Evolutionary conservation across 805 yeast species (phyloP).

Genomic region (Deakozyma indianensis): DNA sequence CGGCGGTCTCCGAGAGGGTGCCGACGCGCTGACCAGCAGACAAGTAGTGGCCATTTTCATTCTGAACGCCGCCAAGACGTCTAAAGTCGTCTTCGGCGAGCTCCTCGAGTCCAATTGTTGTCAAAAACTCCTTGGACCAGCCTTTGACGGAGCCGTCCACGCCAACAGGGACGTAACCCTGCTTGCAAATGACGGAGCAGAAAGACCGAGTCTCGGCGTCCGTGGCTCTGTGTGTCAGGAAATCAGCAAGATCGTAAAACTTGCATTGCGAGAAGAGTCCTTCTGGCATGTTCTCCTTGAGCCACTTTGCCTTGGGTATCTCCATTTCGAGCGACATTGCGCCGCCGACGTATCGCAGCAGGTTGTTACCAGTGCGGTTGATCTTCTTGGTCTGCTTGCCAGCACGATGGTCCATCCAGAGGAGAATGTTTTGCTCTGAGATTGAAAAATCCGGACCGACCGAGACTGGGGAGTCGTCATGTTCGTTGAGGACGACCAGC

Average conservation of each 20-base stretch:
- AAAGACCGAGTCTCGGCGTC: slow-evolving; percentile 75
- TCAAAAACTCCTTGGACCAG: slow-evolving; percentile 76
- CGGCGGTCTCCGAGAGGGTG: slow-evolving; percentile 47
- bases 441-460: slow-evolving; percentile 86
- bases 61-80: slow-evolving; percentile 73
- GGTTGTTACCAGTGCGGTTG: slow-evolving; percentile 65
- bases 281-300: slow-evolving; percentile 67
- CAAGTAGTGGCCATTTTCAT: slow-evolving; percentile 54
- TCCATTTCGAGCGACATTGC: slow-evolving; percentile 98
- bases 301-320: slow-evolving; percentile 92
- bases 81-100: slow-evolving; percentile 62
- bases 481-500: slow-evolving; percentile 60
- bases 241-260: slow-evolving; percentile 90
- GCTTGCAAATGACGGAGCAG: slow-evolving; percentile 90
- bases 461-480: slow-evolving; percentile 54
- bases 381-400: slow-evolving; percentile 63
- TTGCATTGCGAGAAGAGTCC: slow-evolving; percentile 44
- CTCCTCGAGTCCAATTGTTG: slow-evolving; percentile 56
- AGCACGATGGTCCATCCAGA: slow-evolving; percentile 99
- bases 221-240: slow-evolving; percentile 80
- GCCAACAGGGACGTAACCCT: slow-evolving; percentile 86
- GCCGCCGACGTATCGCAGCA: slow-evolving; percentile 89
- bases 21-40: slow-evolving; percentile 90
- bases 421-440: slow-evolving; percentile 61
- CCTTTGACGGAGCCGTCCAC: slow-evolving; percentile 78